Evolutionary conservation across 1,284 basidiomycete genomes (phyloP).

Genomic region (Anthracocystis setariae): DNA sequence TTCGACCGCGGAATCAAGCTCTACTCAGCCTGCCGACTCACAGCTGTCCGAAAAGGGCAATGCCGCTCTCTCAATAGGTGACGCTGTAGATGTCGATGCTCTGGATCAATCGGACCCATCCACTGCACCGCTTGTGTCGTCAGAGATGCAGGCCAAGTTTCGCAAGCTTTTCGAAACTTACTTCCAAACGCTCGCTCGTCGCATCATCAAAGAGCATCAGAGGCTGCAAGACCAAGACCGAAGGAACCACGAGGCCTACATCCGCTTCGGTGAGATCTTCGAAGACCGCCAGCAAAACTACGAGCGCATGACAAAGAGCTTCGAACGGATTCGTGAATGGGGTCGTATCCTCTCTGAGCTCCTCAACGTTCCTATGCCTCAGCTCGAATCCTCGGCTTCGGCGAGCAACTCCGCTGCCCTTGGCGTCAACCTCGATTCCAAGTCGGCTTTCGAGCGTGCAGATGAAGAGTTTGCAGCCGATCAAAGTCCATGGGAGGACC

Average conservation of each 20-base stretch:
- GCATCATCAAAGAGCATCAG: slow-evolving; percentile 76
- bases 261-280: slow-evolving; percentile 97
- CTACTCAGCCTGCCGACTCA: slow-evolving; percentile 4
- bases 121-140: slow-evolving; percentile 74
- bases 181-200: slow-evolving; percentile 89
- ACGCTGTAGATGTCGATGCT: slow-evolving; percentile 21
- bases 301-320: slow-evolving; percentile 95
- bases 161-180: slow-evolving; percentile 92
- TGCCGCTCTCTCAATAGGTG: slow-evolving; percentile 16
- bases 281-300: slow-evolving; percentile 98
- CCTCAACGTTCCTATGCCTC: slow-evolving; percentile 81
- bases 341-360: slow-evolving; percentile 79
- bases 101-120: slow-evolving; percentile 14
- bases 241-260: slow-evolving; percentile 97
- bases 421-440: slow-evolving; percentile 70
- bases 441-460: slow-evolving; percentile 67
- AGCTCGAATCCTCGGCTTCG: slow-evolving; percentile 78
- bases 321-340: slow-evolving; percentile 78
- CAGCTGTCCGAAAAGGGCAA: slow-evolving; percentile 9
- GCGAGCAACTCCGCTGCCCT: slow-evolving; percentile 69
- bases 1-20: slow-evolving; percentile 1
- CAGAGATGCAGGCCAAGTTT: slow-evolving; percentile 85
- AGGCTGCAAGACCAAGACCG: slow-evolving; percentile 94
- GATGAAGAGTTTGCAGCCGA: slow-evolving; percentile 71
- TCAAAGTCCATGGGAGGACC: slow-evolving; percentile 89